Base-by-base conservation (phyloP, 2,329 filamentous ascomycete species). In the Rhinocladiella similis region DNA sequence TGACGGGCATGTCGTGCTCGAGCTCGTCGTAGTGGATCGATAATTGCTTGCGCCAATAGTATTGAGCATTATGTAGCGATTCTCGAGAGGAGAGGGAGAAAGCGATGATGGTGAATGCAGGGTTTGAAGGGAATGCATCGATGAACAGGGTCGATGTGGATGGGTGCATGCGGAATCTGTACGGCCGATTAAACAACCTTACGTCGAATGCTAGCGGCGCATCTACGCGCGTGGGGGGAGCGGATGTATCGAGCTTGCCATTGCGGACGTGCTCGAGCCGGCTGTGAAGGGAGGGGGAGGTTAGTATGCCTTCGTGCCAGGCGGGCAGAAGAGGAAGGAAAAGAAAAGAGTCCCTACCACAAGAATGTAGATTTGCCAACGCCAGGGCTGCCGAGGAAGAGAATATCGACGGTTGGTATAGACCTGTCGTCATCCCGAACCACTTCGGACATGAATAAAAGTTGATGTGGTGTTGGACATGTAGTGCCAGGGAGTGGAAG, bases 341-440 rank as follows among this genome's bases (percentile, higher is more conserved):
- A 27, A 9, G 35, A 12, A 33, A 7, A 33, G 10, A 12, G 10
- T 33, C 53, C 56, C 54, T 57, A 62, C 59, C 56, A 59, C 59
- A 86, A 70, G 60, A 86, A 85, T 9, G 81, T 83, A 49, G 83
- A 83, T 70, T 86, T 86, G 55, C 83, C 83, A 45, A 83, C 82
- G 49, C 79, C 81, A 36, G 77, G 66, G 56, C 85, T 83, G 50
- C 83, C 83, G 2, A 86, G 73, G 14, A 86, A 72, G 5, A 86
- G 74, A 48, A 86, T 77, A 20, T 72, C 75, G 36, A 81, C 62
- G 13, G 56, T 50, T 5, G 59, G 59, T 10, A 60, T 47, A 12
- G 50, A 59, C 36, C 35, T 56, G n/a, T 48, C 57, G 25, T 58
- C 29, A 33, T 33, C 51, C 18, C 49, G 41, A 14, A 50, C 25